Evolutionary conservation across 2,329 filamentous ascomycete genomes (phyloP).

Genomic region (Trichoderma sp.): DNA sequence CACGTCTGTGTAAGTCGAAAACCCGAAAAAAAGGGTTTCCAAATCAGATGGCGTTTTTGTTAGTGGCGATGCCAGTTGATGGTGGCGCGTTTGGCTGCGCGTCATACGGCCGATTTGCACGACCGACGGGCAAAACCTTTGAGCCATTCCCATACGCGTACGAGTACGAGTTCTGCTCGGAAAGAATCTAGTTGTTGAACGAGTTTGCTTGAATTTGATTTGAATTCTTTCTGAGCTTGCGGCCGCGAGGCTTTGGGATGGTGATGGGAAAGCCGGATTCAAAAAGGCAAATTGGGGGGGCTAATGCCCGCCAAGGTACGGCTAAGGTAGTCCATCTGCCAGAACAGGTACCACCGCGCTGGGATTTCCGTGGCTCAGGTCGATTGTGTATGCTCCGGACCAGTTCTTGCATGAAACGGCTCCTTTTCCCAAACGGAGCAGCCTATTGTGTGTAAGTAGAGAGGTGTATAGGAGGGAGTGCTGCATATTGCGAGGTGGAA

Average conservation of each 20-base stretch:
- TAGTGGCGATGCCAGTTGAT: conserved; percentile 4
- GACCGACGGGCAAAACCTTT: conserved; percentile 11
- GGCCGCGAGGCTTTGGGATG: background rate
- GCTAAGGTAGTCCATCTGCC: background rate
- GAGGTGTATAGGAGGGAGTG: background rate
- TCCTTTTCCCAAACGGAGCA: background rate
- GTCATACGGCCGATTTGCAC: background rate
- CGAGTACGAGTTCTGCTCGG: background rate
- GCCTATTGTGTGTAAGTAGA: background rate
- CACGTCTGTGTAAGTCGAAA: background rate
- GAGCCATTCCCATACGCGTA: background rate
- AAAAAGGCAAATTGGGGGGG: background rate
- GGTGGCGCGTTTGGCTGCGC: background rate
- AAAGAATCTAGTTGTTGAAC: background rate
- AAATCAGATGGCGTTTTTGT: background rate
- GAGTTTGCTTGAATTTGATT: background rate
- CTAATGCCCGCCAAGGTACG: background rate
- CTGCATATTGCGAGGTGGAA: background rate
- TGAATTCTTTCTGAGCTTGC: background rate
- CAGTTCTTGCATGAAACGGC: background rate
- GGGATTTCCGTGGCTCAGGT: background rate
- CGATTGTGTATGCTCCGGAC: background rate
- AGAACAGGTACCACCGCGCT: background rate
- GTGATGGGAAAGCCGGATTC: background rate
- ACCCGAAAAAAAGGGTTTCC: background rate